Percentiles rank a stretch among this genome's conserved stretches.
Conservation (phyloP, 768 basidiomycete species). For the Dioszegia hungarica region DNA sequence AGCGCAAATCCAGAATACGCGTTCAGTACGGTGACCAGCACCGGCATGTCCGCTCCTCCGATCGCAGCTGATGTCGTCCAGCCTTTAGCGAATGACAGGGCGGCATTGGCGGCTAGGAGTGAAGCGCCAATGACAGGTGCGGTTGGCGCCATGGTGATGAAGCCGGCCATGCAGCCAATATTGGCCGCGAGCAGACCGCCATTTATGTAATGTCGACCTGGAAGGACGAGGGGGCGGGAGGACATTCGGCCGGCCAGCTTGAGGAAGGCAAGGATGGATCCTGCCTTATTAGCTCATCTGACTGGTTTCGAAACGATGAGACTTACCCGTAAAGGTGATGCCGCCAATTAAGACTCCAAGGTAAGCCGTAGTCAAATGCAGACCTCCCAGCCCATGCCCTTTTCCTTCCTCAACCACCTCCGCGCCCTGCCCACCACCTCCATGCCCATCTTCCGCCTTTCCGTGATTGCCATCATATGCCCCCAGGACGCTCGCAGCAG, state of each 20-base stretch:
- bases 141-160: slow-evolving; percentile 64
- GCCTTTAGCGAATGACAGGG: slow-evolving; percentile 77
- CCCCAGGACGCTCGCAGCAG: slow-evolving; percentile 68
- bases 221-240: slow-evolving; percentile 65
- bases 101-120: slow-evolving; percentile 67
- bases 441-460: not conserved
- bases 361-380: slow-evolving; percentile 80
- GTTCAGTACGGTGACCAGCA: slow-evolving; percentile 84
- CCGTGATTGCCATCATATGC: slow-evolving; percentile 51
- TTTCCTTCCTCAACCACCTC: slow-evolving; percentile 4
- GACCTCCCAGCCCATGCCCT: slow-evolving; percentile 14
- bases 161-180: slow-evolving; percentile 67
- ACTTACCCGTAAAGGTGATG: slow-evolving; percentile 65
- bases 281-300: slow-evolving; percentile 36
- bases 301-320: no score
- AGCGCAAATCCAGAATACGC: slow-evolving; percentile 88
- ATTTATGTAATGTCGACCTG: slow-evolving; percentile 74
- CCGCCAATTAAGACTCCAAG: slow-evolving; percentile 81
- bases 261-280: slow-evolving; percentile 81
- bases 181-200: slow-evolving; percentile 67
- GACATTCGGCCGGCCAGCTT: slow-evolving; percentile 80
- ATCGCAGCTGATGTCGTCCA: slow-evolving; percentile 82
- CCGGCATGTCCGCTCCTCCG: slow-evolving; percentile 90
- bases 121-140: slow-evolving; percentile 72
- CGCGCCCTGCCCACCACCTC: not conserved